Percentiles rank a stretch among this genome's conserved stretches.
Evolutionary conservation across 352 stramenopile genomes (phyloP).

Genomic region (Phytophthora sansomeana): DNA sequence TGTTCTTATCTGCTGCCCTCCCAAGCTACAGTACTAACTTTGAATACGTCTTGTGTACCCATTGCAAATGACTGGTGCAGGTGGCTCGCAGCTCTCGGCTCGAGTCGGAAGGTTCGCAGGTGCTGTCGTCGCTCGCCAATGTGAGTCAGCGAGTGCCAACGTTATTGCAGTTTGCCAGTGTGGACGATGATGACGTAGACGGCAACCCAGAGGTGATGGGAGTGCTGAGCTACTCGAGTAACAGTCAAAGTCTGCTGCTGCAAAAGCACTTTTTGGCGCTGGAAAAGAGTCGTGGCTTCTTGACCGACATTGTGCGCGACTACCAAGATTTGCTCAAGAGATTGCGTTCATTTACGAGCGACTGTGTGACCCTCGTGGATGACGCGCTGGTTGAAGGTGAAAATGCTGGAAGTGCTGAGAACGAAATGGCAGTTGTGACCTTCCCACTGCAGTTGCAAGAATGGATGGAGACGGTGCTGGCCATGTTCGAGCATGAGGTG

Average conservation of each 20-base stretch:
- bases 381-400: slow-evolving; percentile 34
- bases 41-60: too few relatives aligned
- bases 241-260: slow-evolving; percentile 53
- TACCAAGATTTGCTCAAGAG: slow-evolving; percentile 53
- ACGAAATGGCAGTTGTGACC: slow-evolving; percentile 25
- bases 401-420: slow-evolving; percentile 23
- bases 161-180: slow-evolving; percentile 34
- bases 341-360: slow-evolving; percentile 48
- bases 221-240: slow-evolving; percentile 49
- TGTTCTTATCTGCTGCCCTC: too few relatives aligned
- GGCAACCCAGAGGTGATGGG: slow-evolving; percentile 41
- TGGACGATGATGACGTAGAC: neutral
- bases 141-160: slow-evolving; percentile 64
- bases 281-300: slow-evolving; percentile 70
- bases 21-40: too few relatives aligned
- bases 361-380: slow-evolving; percentile 44
- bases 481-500: slow-evolving; percentile 74
- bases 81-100: slow-evolving; percentile 57
- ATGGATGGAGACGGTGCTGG: slow-evolving; percentile 79
- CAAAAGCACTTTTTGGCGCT: slow-evolving; percentile 74
- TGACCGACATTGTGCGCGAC: slow-evolving; percentile 60
- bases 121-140: slow-evolving; percentile 77
- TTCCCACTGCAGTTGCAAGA: slow-evolving; percentile 53
- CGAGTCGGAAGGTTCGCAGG: slow-evolving; percentile 69
- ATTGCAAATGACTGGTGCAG: slow-evolving; percentile 37